These are phyloP conservation scores for Lumnitzera racemosa DNA, from an alignment of 345 rosid genomes.

Conservation along the genomic window DNA sequence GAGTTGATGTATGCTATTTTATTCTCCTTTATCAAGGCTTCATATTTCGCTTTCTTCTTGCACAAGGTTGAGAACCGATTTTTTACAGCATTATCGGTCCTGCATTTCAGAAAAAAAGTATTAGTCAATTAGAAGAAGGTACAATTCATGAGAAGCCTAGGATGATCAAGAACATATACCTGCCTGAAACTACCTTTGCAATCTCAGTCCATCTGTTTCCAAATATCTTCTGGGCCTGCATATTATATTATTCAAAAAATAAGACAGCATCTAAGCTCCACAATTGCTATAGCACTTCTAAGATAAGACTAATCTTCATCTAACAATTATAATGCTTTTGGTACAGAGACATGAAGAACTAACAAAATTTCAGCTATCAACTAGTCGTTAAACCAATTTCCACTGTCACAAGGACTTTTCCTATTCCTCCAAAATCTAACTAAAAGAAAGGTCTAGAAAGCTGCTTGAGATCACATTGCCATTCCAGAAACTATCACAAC, in stretches of 20 bases:
- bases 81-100: slow-evolving; percentile 99
- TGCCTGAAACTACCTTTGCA: slow-evolving; percentile 98
- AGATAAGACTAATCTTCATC: too few species aligned
- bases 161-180: slow-evolving; percentile 31
- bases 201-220: slow-evolving; percentile 99
- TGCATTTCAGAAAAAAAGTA: slow-evolving; percentile 16
- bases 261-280: background rate
- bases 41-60: slow-evolving; percentile 95
- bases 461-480: too few species aligned
- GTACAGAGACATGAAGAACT: too few species aligned
- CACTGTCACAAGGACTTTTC: too few species aligned
- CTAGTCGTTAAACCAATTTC: too few species aligned
- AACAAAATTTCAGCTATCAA: too few species aligned
- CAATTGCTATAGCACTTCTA: background rate
- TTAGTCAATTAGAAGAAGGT: background rate
- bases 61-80: slow-evolving; percentile 94
- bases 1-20: slow-evolving; percentile 37
- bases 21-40: slow-evolving; percentile 83
- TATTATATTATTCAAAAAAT: slow-evolving; percentile 7
- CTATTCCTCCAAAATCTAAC: too few species aligned
- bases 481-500: too few species aligned
- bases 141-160: background rate
- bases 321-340: too few species aligned
- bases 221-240: slow-evolving; percentile 86
- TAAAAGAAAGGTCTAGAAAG: too few species aligned